A percentile compares a stretch with the other conserved stretches of the same genome.
These are phyloP conservation scores for Lachnellula arida DNA, from an alignment of 2,329 filamentous ascomycete genomes.

Conservation along the genomic window DNA sequence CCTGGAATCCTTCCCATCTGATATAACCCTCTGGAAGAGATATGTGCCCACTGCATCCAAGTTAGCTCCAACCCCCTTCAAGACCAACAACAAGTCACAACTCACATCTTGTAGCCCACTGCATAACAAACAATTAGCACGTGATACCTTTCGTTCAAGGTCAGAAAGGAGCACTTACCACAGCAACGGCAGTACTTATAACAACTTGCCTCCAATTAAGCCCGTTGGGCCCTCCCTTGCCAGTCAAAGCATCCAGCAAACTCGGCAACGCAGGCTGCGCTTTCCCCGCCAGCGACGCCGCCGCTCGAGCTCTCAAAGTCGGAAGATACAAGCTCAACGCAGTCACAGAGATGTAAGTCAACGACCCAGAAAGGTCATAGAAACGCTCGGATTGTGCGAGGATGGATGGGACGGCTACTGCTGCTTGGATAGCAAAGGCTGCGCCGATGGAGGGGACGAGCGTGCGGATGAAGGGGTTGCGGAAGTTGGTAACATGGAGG, in stretches of 20 bases:
- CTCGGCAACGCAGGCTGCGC: constrained; percentile 42
- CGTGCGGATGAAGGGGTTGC: constrained; percentile 56
- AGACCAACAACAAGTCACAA: constrained; percentile 1
- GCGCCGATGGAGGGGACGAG: constrained; percentile 57
- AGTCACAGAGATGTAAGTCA: constrained; percentile 62
- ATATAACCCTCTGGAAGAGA: constrained; percentile 57
- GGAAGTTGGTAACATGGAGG: constrained; percentile 57
- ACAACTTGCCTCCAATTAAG: constrained; percentile 60
- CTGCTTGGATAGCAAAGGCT: constrained; percentile 59
- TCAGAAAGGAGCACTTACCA: constrained; percentile 27
- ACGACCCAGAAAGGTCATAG: constrained; percentile 63
- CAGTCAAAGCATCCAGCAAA: constrained; percentile 41
- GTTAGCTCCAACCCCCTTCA: not conserved
- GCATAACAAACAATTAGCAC: not conserved
- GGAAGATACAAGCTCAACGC: constrained; percentile 59
- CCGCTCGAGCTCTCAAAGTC: constrained; percentile 48
- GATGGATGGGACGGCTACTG: constrained; percentile 59
- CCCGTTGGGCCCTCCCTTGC: constrained; percentile 35
- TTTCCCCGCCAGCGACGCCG: constrained; percentile 39
- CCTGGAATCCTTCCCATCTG: constrained; percentile 53
- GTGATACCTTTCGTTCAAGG: not conserved
- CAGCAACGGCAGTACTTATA: constrained; percentile 48
- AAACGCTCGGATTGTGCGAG: constrained; percentile 57
- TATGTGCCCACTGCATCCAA: constrained; percentile 52
- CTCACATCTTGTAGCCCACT: constrained; percentile 57